Evolutionary conservation across 495 filamentous ascomycete species (phyloP).

Genomic region (Pyronema omphalodes): DNA sequence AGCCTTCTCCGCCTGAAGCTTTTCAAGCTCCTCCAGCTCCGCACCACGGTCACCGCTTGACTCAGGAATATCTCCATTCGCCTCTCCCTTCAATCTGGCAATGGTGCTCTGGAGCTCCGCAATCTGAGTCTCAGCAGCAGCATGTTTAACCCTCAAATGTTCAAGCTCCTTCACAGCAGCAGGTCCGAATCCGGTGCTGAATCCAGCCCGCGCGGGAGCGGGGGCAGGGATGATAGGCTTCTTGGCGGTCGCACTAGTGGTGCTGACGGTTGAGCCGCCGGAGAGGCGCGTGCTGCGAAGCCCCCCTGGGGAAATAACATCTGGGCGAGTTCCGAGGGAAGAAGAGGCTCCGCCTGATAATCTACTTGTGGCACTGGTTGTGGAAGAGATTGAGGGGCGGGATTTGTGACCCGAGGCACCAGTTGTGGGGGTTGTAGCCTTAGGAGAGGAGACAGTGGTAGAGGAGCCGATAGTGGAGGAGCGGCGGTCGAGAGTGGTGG

Average conservation of each 20-base stretch:
- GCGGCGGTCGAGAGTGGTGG: slow-evolving; percentile 10
- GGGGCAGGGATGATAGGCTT: slow-evolving; percentile 5
- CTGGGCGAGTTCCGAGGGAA: slow-evolving; percentile 7
- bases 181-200: slow-evolving; percentile 1
- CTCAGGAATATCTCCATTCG: neutral
- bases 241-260: slow-evolving; percentile 8
- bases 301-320: slow-evolving; percentile 7
- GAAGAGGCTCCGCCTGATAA: slow-evolving; percentile 10
- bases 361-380: slow-evolving; percentile 2
- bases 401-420: slow-evolving; percentile 8
- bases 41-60: slow-evolving; percentile 4
- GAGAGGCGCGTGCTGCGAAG: slow-evolving; percentile 7
- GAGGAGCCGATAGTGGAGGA: neutral
- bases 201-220: neutral
- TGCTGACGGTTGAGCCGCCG: neutral
- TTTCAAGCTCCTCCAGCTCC: slow-evolving; percentile 7
- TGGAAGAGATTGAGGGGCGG: slow-evolving; percentile 13
- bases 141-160: slow-evolving; percentile 11
- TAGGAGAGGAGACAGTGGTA: neutral
- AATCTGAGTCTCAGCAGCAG: slow-evolving; percentile 19
- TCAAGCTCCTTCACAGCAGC: slow-evolving; percentile 17
- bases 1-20: slow-evolving; percentile 5
- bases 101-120: slow-evolving; percentile 11
- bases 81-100: slow-evolving; percentile 11
- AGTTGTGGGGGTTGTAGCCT: neutral